Evolutionary conservation across 2,329 filamentous ascomycete species (phyloP), one percentile per base, ranked within the genome.

Genomic region (Sporothrix schenckii): DNA sequence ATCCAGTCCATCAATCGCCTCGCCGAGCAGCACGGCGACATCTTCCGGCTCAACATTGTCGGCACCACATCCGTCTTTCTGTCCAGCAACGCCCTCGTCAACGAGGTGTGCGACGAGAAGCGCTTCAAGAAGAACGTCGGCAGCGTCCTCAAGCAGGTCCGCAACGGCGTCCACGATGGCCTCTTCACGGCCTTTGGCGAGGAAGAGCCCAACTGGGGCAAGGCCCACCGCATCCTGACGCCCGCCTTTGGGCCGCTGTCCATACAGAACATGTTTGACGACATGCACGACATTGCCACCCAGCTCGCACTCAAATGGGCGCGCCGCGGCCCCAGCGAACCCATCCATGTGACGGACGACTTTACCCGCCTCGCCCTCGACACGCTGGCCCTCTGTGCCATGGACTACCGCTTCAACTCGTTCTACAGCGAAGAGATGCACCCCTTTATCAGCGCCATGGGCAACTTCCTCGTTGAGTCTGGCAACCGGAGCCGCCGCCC

Each of bases 281-380:
- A 89, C 75, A 90, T 90, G 88, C 83, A 89, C 73, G 90, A 92
- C 73, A 87, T 92, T 72, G 85, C 88, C 6, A 82, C 83, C 0
- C 89, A 92, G 76, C 79, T 92, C 63, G 84, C 85, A 11, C 82
- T 91, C 79, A 92, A 92, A 77, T 89, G 89, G 85, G 89, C 89
- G 24, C 84, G 90, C 52, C 83, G 87, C 73, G 91, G 91, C 0
- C 80, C 87, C 6, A 73, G 0, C 77, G 82, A 1, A 77, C 81
- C 84, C 16, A 90, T 93, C 71, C 80, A 83, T 56, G 86, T 87
- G 0, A 84, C 86, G 0, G 88, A 90, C 27, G 88, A 90, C 75
- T 89, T 89, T 71, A 90, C 88, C 0, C 82, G 88, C 10, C 78
- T 90, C 56, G 85, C 88, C 0, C 80, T 90, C 3, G 88, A 91